These are phyloP conservation scores for Albatrellus sp. DNA, from an alignment of 1,284 basidiomycete species.

Conservation along the genomic window DNA sequence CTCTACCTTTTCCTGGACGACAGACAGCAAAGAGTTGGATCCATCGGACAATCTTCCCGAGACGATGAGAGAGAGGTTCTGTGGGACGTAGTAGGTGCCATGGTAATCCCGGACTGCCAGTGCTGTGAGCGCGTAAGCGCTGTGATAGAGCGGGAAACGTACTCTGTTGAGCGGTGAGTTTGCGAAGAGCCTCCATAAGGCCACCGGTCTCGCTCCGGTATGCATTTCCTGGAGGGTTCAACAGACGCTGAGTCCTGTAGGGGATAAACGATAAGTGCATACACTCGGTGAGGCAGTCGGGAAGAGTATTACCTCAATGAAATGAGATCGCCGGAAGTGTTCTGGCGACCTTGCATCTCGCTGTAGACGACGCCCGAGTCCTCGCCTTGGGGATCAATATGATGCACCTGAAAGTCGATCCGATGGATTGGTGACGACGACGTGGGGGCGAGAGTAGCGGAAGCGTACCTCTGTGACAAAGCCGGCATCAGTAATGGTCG, in stretches of 20 bases:
- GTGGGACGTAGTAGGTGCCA: slow-evolving; percentile 83
- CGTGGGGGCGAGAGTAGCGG: background rate
- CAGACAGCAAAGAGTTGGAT: slow-evolving; percentile 55
- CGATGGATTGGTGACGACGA: background rate
- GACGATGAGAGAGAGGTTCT: slow-evolving; percentile 83
- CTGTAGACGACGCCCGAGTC: slow-evolving; percentile 96
- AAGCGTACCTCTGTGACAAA: slow-evolving; percentile 77
- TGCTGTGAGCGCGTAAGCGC: background rate
- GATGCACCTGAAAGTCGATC: slow-evolving; percentile 55
- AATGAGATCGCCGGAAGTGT: slow-evolving; percentile 86
- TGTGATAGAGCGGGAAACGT: slow-evolving; percentile 15
- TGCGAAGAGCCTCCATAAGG: slow-evolving; percentile 83
- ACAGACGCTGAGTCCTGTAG: slow-evolving; percentile 59
- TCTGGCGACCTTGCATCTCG: slow-evolving; percentile 98
- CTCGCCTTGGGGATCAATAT: slow-evolving; percentile 83
- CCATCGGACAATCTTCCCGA: slow-evolving; percentile 69
- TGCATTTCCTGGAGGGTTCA: slow-evolving; percentile 77
- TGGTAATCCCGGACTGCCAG: slow-evolving; percentile 84
- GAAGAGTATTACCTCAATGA: slow-evolving; percentile 49
- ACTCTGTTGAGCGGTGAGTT: slow-evolving; percentile 88
- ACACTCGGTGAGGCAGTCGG: background rate
- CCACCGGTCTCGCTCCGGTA: slow-evolving; percentile 97
- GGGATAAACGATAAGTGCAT: background rate
- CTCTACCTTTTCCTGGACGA: slow-evolving; percentile 75
- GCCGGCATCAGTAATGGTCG: slow-evolving; percentile 84